Percentiles rank a stretch among this genome's conserved stretches.
These are phyloP conservation scores for Kregervanrija fluxuum DNA, from an alignment of 805 yeast species.

Conservation along the genomic window DNA sequence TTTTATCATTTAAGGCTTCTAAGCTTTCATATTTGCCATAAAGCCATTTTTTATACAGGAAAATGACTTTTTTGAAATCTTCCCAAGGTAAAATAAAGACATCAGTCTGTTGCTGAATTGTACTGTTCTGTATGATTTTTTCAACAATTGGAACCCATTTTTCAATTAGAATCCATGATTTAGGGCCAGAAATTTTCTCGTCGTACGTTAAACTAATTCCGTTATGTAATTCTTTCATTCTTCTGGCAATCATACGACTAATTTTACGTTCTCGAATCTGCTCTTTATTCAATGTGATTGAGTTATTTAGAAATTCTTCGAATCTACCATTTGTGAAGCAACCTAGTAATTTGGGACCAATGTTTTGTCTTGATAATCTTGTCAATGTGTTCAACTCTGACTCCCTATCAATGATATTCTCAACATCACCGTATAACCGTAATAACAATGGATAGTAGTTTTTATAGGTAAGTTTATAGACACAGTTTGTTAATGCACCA, in stretches of 20 bases:
- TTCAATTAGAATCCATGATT: slow-evolving; percentile 58
- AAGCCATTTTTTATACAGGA: slow-evolving; percentile 58
- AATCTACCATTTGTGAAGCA: slow-evolving; percentile 89
- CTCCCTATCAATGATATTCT: slow-evolving; percentile 77
- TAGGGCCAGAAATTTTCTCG: slow-evolving; percentile 58
- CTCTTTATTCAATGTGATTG: slow-evolving; percentile 63
- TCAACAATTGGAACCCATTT: slow-evolving; percentile 60
- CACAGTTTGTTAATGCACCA: slow-evolving; percentile 91
- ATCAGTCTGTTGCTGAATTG: slow-evolving; percentile 26
- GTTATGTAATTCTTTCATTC: slow-evolving; percentile 91
- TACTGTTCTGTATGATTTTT: slow-evolving; percentile 32
- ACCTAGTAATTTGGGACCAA: slow-evolving; percentile 87
- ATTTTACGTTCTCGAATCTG: slow-evolving; percentile 72
- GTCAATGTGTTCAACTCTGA: slow-evolving; percentile 66
- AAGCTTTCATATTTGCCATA: slow-evolving; percentile 37
- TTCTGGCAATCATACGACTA: slow-evolving; percentile 80
- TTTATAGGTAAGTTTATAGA: slow-evolving; percentile 52
- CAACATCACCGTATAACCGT: slow-evolving; percentile 86
- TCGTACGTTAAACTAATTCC: slow-evolving; percentile 58
- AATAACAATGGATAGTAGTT: slow-evolving; percentile 55
- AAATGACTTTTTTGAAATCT: slow-evolving; percentile 41
- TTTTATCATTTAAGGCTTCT: slow-evolving; percentile 34
- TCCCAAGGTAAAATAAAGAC: slow-evolving; percentile 41
- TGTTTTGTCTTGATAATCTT: slow-evolving; percentile 65
- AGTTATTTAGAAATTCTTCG: slow-evolving; percentile 86